These are phyloP conservation scores for Blastomyces silverae DNA, from an alignment of 2,329 filamentous ascomycete genomes.

Conservation along the genomic window DNA sequence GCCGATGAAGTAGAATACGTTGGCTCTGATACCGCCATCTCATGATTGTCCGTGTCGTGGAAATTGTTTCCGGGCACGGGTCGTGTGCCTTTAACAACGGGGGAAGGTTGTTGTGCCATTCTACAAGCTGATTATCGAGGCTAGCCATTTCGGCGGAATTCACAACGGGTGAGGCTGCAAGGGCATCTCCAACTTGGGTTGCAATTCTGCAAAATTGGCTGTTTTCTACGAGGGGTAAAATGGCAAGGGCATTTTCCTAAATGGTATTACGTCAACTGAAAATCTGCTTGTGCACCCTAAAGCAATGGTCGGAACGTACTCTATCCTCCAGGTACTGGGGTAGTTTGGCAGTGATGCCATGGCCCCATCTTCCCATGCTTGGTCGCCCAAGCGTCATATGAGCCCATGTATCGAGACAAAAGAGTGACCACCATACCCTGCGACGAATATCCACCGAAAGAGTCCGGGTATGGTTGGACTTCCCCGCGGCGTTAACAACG, in stretches of 20 bases:
- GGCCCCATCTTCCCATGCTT: constrained; percentile 60
- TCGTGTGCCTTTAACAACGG: constrained; percentile 58
- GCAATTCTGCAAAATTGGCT: constrained; percentile 74
- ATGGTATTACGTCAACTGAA: constrained; percentile 32
- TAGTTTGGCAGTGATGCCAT: constrained; percentile 59
- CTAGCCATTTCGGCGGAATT: constrained; percentile 59
- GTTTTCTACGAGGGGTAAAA: constrained; percentile 66
- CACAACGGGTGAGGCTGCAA: constrained; percentile 62
- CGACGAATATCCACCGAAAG: constrained; percentile 55
- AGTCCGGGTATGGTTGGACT: constrained; percentile 42
- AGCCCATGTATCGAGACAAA: constrained; percentile 68
- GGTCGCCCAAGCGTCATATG: constrained; percentile 64
- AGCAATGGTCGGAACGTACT: constrained; percentile 22
- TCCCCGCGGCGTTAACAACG: constrained; percentile 40
- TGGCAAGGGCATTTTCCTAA: constrained; percentile 54
- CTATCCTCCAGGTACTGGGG: constrained; percentile 47
- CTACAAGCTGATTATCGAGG: constrained; percentile 61
- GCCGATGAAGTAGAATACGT: constrained; percentile 67
- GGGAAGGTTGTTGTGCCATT: constrained; percentile 66
- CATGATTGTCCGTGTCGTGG: constrained; percentile 66
- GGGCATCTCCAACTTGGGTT: constrained; percentile 67
- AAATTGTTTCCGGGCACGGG: constrained; percentile 62
- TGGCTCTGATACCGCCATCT: constrained; percentile 77
- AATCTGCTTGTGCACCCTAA: constrained; percentile 23
- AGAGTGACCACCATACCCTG: constrained; percentile 68